Conservation (phyloP, 345 rosid species). For the Brassica carinata region DNA sequence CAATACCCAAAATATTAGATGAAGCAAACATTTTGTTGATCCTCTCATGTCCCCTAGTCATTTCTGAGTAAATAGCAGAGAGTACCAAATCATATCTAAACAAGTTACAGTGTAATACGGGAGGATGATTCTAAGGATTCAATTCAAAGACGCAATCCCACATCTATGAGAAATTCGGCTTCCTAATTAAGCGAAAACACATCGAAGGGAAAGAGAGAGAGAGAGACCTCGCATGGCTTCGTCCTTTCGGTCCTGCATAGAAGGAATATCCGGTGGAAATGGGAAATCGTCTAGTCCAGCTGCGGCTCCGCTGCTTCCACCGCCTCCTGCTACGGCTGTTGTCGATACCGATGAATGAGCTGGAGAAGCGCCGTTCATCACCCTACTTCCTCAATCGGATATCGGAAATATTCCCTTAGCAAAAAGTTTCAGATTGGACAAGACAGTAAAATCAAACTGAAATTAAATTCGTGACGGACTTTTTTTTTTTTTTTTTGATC, state of each 20-base stretch:
- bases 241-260: conserved; percentile 53
- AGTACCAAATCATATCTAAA: neutral
- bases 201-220: neutral
- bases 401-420: no score
- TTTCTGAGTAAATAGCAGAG: neutral
- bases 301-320: conserved; percentile 52
- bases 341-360: conserved; percentile 74
- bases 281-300: conserved; percentile 61
- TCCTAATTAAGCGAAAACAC: neutral
- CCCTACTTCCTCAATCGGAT: neutral
- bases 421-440: no score
- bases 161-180: neutral
- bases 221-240: conserved; percentile 40
- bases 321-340: conserved; percentile 68
- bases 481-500: no score
- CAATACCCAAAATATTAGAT: neutral
- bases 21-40: neutral
- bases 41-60: neutral
- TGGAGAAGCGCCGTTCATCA: conserved; percentile 72
- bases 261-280: conserved; percentile 62
- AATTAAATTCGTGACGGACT: neutral
- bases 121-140: neutral
- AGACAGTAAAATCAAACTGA: neutral
- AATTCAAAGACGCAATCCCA: neutral
- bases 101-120: neutral